Evolutionary conservation across 495 filamentous ascomycete genomes (phyloP).

Genomic region (Neurospora sp.): DNA sequence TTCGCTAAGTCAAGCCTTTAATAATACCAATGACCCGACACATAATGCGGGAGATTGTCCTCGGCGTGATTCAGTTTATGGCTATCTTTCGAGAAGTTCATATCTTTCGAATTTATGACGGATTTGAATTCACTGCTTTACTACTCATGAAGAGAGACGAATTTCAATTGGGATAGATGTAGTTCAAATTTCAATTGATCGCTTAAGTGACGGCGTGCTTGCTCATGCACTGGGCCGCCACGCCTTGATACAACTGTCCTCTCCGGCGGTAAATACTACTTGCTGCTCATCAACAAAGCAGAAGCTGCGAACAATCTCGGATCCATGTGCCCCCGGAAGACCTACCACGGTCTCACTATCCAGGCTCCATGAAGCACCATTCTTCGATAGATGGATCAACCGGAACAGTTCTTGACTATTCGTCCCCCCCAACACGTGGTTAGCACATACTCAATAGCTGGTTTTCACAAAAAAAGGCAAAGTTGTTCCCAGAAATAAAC

Average conservation of each 20-base stretch:
- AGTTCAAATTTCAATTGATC: not conserved
- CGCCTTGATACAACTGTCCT: conserved; percentile 65
- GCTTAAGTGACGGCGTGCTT: not conserved
- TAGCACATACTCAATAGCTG: not conserved
- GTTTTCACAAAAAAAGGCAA: not conserved
- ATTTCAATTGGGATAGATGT: not conserved
- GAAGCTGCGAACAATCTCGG: conserved; percentile 74
- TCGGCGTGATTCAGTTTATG: not conserved
- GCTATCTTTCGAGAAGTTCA: not conserved
- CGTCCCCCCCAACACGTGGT: not conserved
- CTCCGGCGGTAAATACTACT: conserved; percentile 65
- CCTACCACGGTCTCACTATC: conserved; percentile 51
- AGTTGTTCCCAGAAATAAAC: conserved; percentile 4
- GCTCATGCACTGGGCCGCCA: conserved; percentile 35
- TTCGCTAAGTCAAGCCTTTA: conserved; percentile 17
- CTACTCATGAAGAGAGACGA: not conserved
- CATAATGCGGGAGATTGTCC: not conserved
- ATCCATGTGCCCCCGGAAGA: conserved; percentile 67
- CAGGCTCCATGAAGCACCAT: conserved; percentile 47
- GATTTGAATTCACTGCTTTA: not conserved
- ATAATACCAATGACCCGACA: not conserved
- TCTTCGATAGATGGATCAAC: conserved; percentile 52
- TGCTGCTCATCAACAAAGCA: conserved; percentile 61
- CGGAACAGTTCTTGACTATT: conserved; percentile 53
- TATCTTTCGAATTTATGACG: not conserved